A percentile compares a stretch with the other conserved stretches of the same genome.
Conservation (phyloP, 2,329 filamentous ascomycete species). For the Mycosphaerelloides madeirae region DNA sequence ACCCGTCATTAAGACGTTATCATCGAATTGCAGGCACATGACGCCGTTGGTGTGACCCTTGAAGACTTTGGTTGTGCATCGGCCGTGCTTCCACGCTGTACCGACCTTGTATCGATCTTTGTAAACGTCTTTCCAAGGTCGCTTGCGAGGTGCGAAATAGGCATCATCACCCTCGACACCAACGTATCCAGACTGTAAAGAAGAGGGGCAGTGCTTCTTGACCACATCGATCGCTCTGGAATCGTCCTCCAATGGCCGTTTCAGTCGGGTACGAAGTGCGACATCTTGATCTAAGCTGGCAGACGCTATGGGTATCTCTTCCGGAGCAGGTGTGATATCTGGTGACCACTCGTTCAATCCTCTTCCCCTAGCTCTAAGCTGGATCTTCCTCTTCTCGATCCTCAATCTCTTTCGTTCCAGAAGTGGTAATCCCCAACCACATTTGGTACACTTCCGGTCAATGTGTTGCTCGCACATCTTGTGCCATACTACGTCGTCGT, state of each 20-base stretch:
- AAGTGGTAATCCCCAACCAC: slow-evolving; percentile 88
- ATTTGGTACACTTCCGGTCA: slow-evolving; percentile 87
- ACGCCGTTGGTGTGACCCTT: slow-evolving; percentile 84
- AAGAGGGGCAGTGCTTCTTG: slow-evolving; percentile 25
- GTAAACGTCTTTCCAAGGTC: slow-evolving; percentile 97
- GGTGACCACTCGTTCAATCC: slow-evolving; percentile 53
- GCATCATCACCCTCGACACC: slow-evolving; percentile 31
- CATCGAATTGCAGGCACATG: slow-evolving; percentile 75
- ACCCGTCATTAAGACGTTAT: slow-evolving; percentile 85
- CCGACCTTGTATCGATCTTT: slow-evolving; percentile 92
- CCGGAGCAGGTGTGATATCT: slow-evolving; percentile 45
- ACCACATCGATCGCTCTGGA: slow-evolving; percentile 21
- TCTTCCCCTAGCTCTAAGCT: slow-evolving; percentile 60
- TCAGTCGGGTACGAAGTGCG: slow-evolving; percentile 10
- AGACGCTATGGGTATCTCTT: slow-evolving; percentile 23
- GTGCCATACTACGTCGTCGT: slow-evolving; percentile 97
- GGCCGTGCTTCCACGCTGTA: slow-evolving; percentile 94
- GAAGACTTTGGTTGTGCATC: slow-evolving; percentile 78
- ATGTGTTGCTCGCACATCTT: slow-evolving; percentile 98
- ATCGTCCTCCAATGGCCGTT: slow-evolving; percentile 21
- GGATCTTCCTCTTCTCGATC: slow-evolving; percentile 81
- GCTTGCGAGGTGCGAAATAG: slow-evolving; percentile 48
- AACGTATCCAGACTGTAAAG: slow-evolving; percentile 10
- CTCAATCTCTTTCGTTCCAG: slow-evolving; percentile 83
- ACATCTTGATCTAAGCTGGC: background rate